Conservation (phyloP, 257 asterid species). For the Linaria vulgaris region DNA sequence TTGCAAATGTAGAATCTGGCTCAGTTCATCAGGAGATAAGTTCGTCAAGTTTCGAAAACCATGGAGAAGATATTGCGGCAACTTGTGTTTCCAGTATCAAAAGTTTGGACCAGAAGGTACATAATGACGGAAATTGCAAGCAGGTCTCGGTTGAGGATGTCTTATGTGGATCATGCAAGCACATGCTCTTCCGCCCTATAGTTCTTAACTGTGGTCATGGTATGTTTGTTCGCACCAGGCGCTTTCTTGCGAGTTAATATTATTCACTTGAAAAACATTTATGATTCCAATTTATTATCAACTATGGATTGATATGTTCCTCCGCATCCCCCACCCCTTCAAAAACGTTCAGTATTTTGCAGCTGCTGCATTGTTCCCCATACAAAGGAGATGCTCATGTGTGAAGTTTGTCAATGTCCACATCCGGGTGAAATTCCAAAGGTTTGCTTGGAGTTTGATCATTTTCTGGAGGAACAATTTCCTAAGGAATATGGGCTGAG, state of each 20-base stretch:
- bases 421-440: slow-evolving; percentile 50
- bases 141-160: slow-evolving; percentile 41
- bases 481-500: slow-evolving; percentile 40
- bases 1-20: slow-evolving; percentile 9
- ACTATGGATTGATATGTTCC: background rate
- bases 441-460: slow-evolving; percentile 52
- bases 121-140: slow-evolving; percentile 23
- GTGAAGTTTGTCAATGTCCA: slow-evolving; percentile 44
- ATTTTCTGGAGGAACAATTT: slow-evolving; percentile 48
- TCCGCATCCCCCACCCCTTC: background rate
- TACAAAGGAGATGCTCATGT: slow-evolving; percentile 29
- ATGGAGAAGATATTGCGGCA: slow-evolving; percentile 20
- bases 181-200: slow-evolving; percentile 43
- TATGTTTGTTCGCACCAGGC: slow-evolving; percentile 25
- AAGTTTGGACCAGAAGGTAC: slow-evolving; percentile 10
- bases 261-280: background rate
- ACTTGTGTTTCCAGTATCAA: slow-evolving; percentile 13
- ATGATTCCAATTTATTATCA: background rate
- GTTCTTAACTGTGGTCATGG: slow-evolving; percentile 68
- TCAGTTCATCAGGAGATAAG: slow-evolving; percentile 16
- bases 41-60: slow-evolving; percentile 1
- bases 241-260: slow-evolving; percentile 3
- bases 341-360: slow-evolving; percentile 32
- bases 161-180: slow-evolving; percentile 41
- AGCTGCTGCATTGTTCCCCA: slow-evolving; percentile 27